Conservation (phyloP, 306 rosid genomes). For the Acmispon strigosus region DNA sequence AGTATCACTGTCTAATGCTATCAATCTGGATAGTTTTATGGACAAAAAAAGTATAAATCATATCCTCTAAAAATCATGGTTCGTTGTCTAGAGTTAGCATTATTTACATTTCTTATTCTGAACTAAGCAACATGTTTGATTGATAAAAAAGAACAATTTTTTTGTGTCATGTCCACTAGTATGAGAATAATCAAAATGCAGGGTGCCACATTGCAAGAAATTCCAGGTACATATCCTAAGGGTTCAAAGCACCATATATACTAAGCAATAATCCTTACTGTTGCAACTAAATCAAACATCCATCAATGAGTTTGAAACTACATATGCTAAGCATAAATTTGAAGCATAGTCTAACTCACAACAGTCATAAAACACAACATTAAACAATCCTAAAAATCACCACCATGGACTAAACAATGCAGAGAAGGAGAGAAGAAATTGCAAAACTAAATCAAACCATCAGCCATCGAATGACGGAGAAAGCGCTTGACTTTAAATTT, state of each 20-base stretch:
- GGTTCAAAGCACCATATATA: too few relatives aligned
- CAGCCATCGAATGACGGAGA: neutral
- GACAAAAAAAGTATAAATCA: too few relatives aligned
- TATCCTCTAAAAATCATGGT: too few relatives aligned
- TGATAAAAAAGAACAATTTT: too few relatives aligned
- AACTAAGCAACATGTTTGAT: too few relatives aligned
- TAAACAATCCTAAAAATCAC: neutral
- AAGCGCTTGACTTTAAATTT: neutral
- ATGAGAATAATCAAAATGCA: neutral
- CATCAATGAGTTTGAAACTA: neutral
- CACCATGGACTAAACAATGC: neutral
- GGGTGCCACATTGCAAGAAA: neutral
- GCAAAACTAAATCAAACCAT: slow-evolving; percentile 3
- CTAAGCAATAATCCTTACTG: too few relatives aligned
- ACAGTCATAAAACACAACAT: neutral
- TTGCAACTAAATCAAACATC: too few relatives aligned
- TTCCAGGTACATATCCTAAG: neutral
- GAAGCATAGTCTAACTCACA: too few relatives aligned
- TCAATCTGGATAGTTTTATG: too few relatives aligned
- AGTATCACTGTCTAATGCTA: too few relatives aligned
- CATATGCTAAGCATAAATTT: neutral
- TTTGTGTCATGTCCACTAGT: neutral
- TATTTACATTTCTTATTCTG: too few relatives aligned
- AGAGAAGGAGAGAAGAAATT: neutral
- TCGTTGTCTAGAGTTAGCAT: too few relatives aligned